Evolutionary conservation across 169 alveolate species (phyloP).

Genomic region (Plasmodium relictum): DNA sequence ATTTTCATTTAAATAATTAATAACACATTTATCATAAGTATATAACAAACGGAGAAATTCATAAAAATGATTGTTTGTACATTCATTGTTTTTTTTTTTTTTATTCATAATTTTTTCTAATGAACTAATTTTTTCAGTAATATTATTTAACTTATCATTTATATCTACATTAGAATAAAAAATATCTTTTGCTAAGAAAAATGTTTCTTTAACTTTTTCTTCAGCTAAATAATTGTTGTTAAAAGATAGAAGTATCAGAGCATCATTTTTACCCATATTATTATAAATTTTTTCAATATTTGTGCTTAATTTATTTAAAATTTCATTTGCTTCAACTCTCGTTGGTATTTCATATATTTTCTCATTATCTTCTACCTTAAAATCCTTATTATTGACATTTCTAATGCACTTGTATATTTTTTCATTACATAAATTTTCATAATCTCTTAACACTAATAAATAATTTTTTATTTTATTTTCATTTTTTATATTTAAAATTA

Average conservation of each 20-base stretch:
- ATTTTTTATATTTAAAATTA: slow-evolving; percentile 54
- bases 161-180: slow-evolving; percentile 36
- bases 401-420: slow-evolving; percentile 50
- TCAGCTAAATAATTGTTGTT: slow-evolving; percentile 55
- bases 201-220: slow-evolving; percentile 66
- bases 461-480: slow-evolving; percentile 71
- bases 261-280: slow-evolving; percentile 40
- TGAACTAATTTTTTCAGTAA: slow-evolving; percentile 26
- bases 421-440: slow-evolving; percentile 63
- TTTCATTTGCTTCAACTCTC: slow-evolving; percentile 53
- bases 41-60: slow-evolving; percentile 27
- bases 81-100: slow-evolving; percentile 20
- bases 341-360: slow-evolving; percentile 48
- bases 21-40: slow-evolving; percentile 31
- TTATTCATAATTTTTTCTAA: slow-evolving; percentile 22
- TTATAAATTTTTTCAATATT: slow-evolving; percentile 50
- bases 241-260: slow-evolving; percentile 47
- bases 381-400: slow-evolving; percentile 26
- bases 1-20: slow-evolving; percentile 36
- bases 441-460: slow-evolving; percentile 58
- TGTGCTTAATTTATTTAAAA: slow-evolving; percentile 45
- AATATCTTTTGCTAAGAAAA: slow-evolving; percentile 52
- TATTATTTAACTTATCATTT: slow-evolving; percentile 18
- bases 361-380: slow-evolving; percentile 35
- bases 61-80: background rate